These are phyloP conservation scores for Mycena amicta DNA, from an alignment of 768 basidiomycete species.

Conservation along the genomic window DNA sequence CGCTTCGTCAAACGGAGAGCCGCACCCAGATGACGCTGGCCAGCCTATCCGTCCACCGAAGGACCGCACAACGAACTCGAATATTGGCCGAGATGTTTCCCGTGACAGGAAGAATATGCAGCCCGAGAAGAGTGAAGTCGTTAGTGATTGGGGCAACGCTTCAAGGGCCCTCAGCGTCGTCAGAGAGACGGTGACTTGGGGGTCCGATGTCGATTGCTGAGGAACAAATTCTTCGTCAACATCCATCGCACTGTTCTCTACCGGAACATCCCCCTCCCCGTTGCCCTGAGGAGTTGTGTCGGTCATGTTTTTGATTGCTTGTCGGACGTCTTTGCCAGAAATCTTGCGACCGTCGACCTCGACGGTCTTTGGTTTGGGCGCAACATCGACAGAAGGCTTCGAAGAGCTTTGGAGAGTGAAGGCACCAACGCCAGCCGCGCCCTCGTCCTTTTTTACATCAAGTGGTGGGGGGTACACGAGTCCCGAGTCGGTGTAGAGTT, in stretches of 20 bases:
- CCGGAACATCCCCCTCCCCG: constrained; percentile 42
- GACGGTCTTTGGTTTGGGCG: constrained; percentile 52
- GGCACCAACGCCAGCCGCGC: constrained; percentile 85
- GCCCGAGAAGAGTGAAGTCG: constrained; percentile 73
- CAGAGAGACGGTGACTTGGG: constrained; percentile 48
- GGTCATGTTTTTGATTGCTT: constrained; percentile 61
- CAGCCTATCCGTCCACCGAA: constrained; percentile 94
- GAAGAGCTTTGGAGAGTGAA: constrained; percentile 68
- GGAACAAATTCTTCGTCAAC: constrained; percentile 70
- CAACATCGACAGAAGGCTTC: constrained; percentile 34
- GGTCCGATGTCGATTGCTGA: constrained; percentile 55
- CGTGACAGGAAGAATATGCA: constrained; percentile 94
- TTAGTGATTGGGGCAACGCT: constrained; percentile 56
- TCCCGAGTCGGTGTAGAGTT: constrained; percentile 93
- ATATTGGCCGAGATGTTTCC: constrained; percentile 87
- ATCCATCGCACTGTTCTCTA: constrained; percentile 37
- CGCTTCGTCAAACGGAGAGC: constrained; percentile 75
- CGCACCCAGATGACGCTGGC: constrained; percentile 78
- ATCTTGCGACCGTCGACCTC: constrained; percentile 46
- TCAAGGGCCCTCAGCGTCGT: constrained; percentile 72
- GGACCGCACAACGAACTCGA: constrained; percentile 91
- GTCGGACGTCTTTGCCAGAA: constrained; percentile 56
- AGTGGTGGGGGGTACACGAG: constrained; percentile 95
- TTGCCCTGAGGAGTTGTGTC: constrained; percentile 26
- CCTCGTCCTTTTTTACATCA: constrained; percentile 81